Conservation (phyloP, 2,329 filamentous ascomycete species). For the Pyrenophora teres region DNA sequence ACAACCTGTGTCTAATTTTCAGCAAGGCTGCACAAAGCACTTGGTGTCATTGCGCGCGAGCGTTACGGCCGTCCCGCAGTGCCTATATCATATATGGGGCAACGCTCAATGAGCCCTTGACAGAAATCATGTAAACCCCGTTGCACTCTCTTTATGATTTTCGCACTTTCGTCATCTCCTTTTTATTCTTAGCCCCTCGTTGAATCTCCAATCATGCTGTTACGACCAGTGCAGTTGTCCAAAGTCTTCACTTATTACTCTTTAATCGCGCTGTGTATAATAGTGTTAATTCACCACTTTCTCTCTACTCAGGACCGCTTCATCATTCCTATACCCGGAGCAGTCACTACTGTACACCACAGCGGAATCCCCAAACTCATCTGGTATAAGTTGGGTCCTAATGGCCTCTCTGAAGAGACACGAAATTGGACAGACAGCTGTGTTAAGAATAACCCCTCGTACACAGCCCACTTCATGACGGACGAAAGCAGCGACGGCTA, state of each 20-base stretch:
- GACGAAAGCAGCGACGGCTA: conserved; percentile 40
- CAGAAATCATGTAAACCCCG: background rate
- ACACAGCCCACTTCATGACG: conserved; percentile 39
- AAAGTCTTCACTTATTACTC: conserved; percentile 6
- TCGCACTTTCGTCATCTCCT: background rate
- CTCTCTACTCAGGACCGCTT: background rate
- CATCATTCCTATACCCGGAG: background rate
- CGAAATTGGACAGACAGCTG: conserved; percentile 42
- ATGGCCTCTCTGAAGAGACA: conserved; percentile 39
- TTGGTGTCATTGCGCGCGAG: background rate
- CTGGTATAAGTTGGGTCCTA: conserved; percentile 50
- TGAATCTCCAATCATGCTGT: conserved; percentile 1
- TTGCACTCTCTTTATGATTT: background rate
- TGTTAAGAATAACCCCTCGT: conserved; percentile 34
- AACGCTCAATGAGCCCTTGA: background rate
- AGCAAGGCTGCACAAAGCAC: background rate
- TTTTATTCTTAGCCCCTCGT: background rate
- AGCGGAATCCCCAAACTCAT: conserved; percentile 39
- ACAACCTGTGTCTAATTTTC: background rate
- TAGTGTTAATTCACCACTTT: conserved; percentile 7
- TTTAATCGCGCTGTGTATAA: background rate
- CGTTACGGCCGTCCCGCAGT: too few relatives aligned
- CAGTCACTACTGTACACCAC: background rate
- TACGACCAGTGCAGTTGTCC: background rate
- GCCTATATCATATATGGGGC: background rate